A percentile compares a stretch with the other conserved stretches of the same genome.
Conservation (phyloP, 371 early-diverging fungal genomes). For the Rhizomucor pusillus region DNA sequence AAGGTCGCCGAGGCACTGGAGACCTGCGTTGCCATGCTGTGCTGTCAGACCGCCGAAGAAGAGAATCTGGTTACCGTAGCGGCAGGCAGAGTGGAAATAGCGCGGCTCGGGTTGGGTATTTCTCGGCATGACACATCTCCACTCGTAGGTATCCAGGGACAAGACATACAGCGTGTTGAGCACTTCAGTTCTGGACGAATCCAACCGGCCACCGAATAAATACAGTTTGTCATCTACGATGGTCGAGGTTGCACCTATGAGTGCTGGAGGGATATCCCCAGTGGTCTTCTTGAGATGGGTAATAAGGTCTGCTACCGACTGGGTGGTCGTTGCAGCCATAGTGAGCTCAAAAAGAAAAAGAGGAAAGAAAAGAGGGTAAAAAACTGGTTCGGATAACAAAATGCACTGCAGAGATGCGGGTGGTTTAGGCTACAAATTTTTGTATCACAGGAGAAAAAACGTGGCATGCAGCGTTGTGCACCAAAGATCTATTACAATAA, state of each 20-base stretch:
- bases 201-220: slow-evolving; percentile 69
- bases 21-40: slow-evolving; percentile 6
- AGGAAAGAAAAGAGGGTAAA: slow-evolving; percentile 2
- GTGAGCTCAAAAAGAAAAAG: slow-evolving; percentile 13
- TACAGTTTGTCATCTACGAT: slow-evolving; percentile 54
- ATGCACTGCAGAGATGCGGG: too few species aligned
- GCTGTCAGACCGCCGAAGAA: slow-evolving; percentile 61
- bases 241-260: slow-evolving; percentile 66
- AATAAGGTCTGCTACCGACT: slow-evolving; percentile 41
- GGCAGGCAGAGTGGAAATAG: slow-evolving; percentile 76
- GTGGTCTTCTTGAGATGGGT: slow-evolving; percentile 36
- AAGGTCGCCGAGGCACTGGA: slow-evolving; percentile 58
- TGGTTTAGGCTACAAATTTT: too few species aligned
- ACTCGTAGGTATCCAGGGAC: slow-evolving; percentile 36
- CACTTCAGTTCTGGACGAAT: slow-evolving; percentile 47
- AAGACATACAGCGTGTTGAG: slow-evolving; percentile 60
- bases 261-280: slow-evolving; percentile 59
- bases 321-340: slow-evolving; percentile 4
- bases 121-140: slow-evolving; percentile 21
- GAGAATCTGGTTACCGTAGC: slow-evolving; percentile 35
- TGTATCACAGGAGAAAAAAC: too few species aligned
- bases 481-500: too few species aligned
- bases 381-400: too few species aligned
- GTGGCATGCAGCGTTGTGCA: too few species aligned
- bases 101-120: slow-evolving; percentile 39